phyloP scores from a whole-genome alignment of 306 rosid species.

The Cyclanthera cordifolia region DNA sequence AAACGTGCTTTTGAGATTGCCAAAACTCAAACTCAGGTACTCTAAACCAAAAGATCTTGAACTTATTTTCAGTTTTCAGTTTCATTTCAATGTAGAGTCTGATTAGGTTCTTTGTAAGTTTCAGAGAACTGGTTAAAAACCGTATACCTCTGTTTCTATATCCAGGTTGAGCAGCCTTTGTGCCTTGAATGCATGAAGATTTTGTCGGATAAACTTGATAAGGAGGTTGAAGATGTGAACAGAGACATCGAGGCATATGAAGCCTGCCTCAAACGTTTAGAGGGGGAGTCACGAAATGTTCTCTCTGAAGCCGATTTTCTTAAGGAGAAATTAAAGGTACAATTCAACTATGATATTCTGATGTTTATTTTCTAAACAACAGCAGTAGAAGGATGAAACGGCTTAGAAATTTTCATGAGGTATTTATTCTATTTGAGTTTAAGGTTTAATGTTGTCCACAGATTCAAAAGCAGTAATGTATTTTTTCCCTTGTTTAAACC shows the following conservation, averaged over 20 bases:
- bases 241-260: constrained; percentile 82
- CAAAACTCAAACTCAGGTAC: constrained; percentile 76
- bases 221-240: constrained; percentile 85
- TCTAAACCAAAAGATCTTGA: constrained; percentile 5
- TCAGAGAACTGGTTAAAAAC: background rate
- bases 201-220: constrained; percentile 83
- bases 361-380: background rate
- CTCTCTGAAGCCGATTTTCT: constrained; percentile 89
- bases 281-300: constrained; percentile 67
- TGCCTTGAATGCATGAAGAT: constrained; percentile 96
- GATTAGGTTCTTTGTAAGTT: background rate
- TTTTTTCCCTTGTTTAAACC: background rate
- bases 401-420: background rate
- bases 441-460: background rate
- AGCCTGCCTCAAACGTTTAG: constrained; percentile 79
- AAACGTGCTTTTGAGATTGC: constrained; percentile 94
- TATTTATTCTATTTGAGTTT: background rate
- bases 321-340: constrained; percentile 82
- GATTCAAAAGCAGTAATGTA: background rate
- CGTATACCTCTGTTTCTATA: constrained; percentile 12
- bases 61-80: background rate
- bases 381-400: background rate
- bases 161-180: constrained; percentile 90
- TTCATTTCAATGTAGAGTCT: background rate
- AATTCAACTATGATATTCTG: background rate